phyloP scores from a whole-genome alignment of 1,284 basidiomycete species.

The Hemileia vastatrix region DNA sequence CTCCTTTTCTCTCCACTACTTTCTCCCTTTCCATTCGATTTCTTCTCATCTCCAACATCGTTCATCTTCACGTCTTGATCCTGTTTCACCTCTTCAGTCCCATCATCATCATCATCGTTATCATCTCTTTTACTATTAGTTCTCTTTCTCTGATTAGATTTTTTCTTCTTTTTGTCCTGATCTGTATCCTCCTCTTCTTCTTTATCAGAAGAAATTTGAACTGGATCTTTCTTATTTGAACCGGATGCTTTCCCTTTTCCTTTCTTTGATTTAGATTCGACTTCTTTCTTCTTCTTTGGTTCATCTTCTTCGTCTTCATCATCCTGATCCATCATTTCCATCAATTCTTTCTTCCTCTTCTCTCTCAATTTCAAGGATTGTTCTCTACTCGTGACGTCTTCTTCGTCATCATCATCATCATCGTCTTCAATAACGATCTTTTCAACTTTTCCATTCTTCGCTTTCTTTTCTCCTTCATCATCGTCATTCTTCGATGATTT shows the following conservation, averaged over 20 bases:
- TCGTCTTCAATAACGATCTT: conserved; percentile 22
- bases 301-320: conserved; percentile 11
- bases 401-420: no score
- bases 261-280: background rate
- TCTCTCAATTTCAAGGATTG: background rate
- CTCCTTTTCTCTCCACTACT: conserved; percentile 24
- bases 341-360: background rate
- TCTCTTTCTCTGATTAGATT: background rate
- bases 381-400: conserved; percentile 10
- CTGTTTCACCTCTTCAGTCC: background rate
- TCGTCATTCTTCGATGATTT: background rate
- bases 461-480: background rate
- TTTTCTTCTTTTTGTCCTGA: background rate
- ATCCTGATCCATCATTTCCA: background rate
- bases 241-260: conserved; percentile 4
- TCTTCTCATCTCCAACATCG: background rate
- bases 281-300: conserved; percentile 25
- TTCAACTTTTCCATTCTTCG: conserved; percentile 2
- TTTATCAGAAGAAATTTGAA: background rate
- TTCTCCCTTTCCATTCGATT: background rate
- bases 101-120: background rate
- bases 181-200: background rate
- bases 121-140: background rate
- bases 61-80: background rate
- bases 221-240: background rate